Conservation (phyloP, 805 yeast genomes). For the Helenozyma baotianmanensis region DNA sequence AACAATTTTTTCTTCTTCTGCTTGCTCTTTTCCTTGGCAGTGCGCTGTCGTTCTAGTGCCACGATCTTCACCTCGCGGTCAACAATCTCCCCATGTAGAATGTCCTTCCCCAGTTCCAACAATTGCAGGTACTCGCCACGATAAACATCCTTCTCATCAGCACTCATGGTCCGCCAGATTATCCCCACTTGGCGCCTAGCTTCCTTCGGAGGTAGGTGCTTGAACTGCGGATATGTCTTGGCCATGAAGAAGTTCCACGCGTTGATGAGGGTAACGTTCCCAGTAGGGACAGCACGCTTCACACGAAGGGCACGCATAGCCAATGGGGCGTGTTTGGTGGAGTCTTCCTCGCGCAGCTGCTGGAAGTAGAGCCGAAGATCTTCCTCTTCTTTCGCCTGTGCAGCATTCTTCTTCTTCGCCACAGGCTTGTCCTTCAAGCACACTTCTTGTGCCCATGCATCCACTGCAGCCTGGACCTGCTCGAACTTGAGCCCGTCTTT, state of each 20-base stretch:
- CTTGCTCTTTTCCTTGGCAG: slow-evolving; percentile 9
- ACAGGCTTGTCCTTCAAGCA: slow-evolving; percentile 10
- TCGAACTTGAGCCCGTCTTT: background rate
- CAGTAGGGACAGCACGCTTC: too few relatives aligned
- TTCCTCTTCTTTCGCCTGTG: slow-evolving; percentile 10
- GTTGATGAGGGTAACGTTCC: slow-evolving; percentile 21
- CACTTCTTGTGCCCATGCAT: slow-evolving; percentile 15
- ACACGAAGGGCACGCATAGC: too few relatives aligned
- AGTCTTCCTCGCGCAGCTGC: slow-evolving; percentile 21
- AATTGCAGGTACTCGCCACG: slow-evolving; percentile 25
- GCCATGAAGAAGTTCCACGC: slow-evolving; percentile 35
- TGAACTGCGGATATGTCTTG: slow-evolving; percentile 13
- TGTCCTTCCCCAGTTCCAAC: slow-evolving; percentile 25
- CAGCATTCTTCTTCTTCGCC: slow-evolving; percentile 8
- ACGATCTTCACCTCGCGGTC: slow-evolving; percentile 20
- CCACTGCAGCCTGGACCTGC: slow-evolving; percentile 9
- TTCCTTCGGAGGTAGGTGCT: slow-evolving; percentile 11
- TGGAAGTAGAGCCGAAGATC: slow-evolving; percentile 18
- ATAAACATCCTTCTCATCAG: slow-evolving; percentile 24
- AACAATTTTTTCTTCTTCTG: slow-evolving; percentile 11
- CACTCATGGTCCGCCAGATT: slow-evolving; percentile 23
- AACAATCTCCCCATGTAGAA: slow-evolving; percentile 26
- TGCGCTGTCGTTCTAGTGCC: slow-evolving; percentile 5
- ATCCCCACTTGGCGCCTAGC: slow-evolving; percentile 13
- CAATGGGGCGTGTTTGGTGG: background rate